Base-by-base conservation (phyloP, 805 yeast species). In the Sugiyamaella americana region DNA sequence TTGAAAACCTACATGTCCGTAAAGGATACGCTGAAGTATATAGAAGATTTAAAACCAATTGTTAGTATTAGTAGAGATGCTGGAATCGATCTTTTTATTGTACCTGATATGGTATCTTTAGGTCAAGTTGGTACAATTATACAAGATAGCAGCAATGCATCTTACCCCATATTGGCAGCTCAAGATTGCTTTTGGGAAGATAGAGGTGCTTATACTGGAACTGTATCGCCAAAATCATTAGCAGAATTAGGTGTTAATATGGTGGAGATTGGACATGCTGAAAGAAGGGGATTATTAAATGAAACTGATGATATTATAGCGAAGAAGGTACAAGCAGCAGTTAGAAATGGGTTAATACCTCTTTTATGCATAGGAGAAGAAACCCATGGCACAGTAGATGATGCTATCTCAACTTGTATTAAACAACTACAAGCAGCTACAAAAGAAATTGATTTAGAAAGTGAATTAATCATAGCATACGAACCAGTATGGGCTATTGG, bases 401-500 rank as follows among this genome's bases (percentile, higher is more conserved):
- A 32, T 3, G 61, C 62, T 5, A 49, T 54, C 6, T 51, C 44
- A n/a, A 43, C 41, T 19, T 52, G 55, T 20, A 46, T 48, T 30
- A 40, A 24, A 16, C 61, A 58, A 41, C 37, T 58, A 21, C 32
- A 22, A 6, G 48, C 53, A 3, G 58, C 50, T 5, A 34, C 46
- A 10, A 41, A 40, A 21, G 37, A 22, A 8, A 19, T 52, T n/a
- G 8, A 16, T 19, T 8, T 18, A 11, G 23, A 17, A 11, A 5
- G 17, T 38, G 43, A 46, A n/a, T 41, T 60, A 11, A 46, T 58
- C 13, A 41, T 60, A 35, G 64, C 63, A 6, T 60, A 60, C 40
- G 64, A 60, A 45, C 64, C 64, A 1, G 60, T 60, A 8, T 60
- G 64, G 64, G 64, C 64, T 1, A 60, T 60, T 37, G 64, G 64